Percentiles rank a stretch among this genome's conserved stretches.
Evolutionary conservation across 2,329 filamentous ascomycete genomes (phyloP).

Genomic region (Zalaria sp.): DNA sequence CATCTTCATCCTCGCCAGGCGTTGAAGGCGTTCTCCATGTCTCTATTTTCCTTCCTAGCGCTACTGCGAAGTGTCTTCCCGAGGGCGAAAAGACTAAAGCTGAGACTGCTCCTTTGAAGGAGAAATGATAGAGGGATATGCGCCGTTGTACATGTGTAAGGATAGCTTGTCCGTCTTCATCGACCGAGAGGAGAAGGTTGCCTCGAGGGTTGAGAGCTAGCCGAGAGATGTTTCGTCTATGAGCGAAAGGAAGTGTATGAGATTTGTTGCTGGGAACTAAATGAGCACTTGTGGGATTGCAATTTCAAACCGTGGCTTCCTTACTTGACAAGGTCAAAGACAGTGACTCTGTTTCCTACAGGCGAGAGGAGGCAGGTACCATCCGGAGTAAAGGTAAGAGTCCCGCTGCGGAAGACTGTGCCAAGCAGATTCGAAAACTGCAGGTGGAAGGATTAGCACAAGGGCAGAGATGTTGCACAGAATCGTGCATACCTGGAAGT

Average conservation of each 20-base stretch:
- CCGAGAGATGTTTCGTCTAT: slow-evolving; percentile 82
- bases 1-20: slow-evolving; percentile 55
- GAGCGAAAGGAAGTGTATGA: slow-evolving; percentile 74
- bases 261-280: slow-evolving; percentile 59
- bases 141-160: slow-evolving; percentile 79
- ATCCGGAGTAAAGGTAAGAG: slow-evolving; percentile 91
- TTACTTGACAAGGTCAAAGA: slow-evolving; percentile 93
- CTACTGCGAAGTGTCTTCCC: slow-evolving; percentile 80
- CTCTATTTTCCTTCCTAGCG: slow-evolving; percentile 74
- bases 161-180: slow-evolving; percentile 88
- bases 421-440: slow-evolving; percentile 97
- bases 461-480: background rate
- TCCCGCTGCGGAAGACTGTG: slow-evolving; percentile 96
- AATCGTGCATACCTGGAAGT: slow-evolving; percentile 66
- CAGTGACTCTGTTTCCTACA: slow-evolving; percentile 87
- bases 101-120: slow-evolving; percentile 73
- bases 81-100: slow-evolving; percentile 84
- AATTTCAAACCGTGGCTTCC: slow-evolving; percentile 11
- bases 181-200: slow-evolving; percentile 82
- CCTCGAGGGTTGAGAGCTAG: slow-evolving; percentile 81
- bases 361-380: slow-evolving; percentile 91
- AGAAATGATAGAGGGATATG: slow-evolving; percentile 84
- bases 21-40: slow-evolving; percentile 93
- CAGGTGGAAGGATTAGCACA: background rate
- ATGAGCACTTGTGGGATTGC: background rate